Base-by-base conservation (phyloP, 208 protist genomes). In the Naegleria fowleri region DNA sequence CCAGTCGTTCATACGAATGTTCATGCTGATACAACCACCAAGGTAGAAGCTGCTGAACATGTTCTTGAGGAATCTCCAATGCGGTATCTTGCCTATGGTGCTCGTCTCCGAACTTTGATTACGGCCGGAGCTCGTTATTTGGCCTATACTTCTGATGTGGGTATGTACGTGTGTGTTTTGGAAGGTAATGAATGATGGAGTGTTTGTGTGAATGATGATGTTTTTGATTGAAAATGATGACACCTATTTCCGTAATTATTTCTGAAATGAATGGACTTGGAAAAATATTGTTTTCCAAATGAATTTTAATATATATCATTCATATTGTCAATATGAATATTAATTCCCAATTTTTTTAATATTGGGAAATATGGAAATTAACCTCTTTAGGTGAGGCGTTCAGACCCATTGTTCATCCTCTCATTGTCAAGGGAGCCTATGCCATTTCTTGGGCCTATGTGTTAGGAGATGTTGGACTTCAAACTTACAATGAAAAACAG, bases 381-480 rank as follows among this genome's bases (percentile, higher is more conserved):
- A n/a, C n/a, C n/a, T n/a, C n/a, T n/a, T n/a, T n/a, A 33, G 76
- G 76, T 41, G 89, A 91, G 89, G 89, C 89, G 0, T 91, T 91
- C 55, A 76, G 89, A 33, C 89, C 89, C 25, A 40, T 91, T 75
- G 89, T 84, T 13, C 89, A 91, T 48, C 39, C 39, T 39, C 15
- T 38, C 16, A 48, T 91, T 55, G 89, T 91, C 9, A 91, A 40
- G 33, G 89, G 22, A 39, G 48, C 58, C 15, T 91, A 91, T 84
- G 89, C 58, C 33, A 84, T 91, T 40, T 91, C 89, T n/a, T 91
- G 89, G 89, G 89, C 58, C 11, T 91, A 91, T 40, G 89, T 91
- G 11, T 15, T 40, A 15, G 89, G 89, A 36, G 89, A 91, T 84
- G 55, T 91, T 6, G 59, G n/a, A 39, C 15, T 88, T 48, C n/a